Evolutionary conservation across 495 filamentous ascomycete species (phyloP).

Genomic region (Tuber indicum): DNA sequence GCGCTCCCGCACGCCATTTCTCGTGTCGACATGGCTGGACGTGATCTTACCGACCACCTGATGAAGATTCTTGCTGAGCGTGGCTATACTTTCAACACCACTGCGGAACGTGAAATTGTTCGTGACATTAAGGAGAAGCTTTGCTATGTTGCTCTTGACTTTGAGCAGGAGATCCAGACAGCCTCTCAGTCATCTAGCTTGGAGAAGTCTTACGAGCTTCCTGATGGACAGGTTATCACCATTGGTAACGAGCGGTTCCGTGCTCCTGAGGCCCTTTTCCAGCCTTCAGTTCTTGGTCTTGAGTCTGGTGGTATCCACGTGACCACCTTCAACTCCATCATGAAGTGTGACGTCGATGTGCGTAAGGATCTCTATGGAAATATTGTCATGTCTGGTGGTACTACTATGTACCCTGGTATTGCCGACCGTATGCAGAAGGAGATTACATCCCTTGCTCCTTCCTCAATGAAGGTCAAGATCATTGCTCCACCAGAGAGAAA

Average conservation of each 20-base stretch:
- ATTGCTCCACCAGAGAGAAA: conserved; percentile 95
- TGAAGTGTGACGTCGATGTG: conserved; percentile 93
- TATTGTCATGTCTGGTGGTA: conserved; percentile 93
- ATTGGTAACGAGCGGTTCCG: conserved; percentile 93
- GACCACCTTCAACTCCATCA: conserved; percentile 94
- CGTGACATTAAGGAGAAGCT: conserved; percentile 93
- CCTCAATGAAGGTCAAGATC: conserved; percentile 98
- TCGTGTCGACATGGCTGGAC: conserved; percentile 93
- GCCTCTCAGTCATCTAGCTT: conserved; percentile 93
- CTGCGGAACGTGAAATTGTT: conserved; percentile 96
- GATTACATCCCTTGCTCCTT: conserved; percentile 97
- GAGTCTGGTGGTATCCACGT: conserved; percentile 97
- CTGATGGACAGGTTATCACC: conserved; percentile 99
- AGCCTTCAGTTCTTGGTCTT: conserved; percentile 91
- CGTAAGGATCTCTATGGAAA: conserved; percentile 90
- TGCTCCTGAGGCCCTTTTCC: conserved; percentile 95
- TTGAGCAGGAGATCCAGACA: conserved; percentile 99
- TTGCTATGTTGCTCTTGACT: conserved; percentile 87
- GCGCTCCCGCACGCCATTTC: conserved; percentile 91
- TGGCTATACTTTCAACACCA: conserved; percentile 92
- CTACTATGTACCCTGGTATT: conserved; percentile 98
- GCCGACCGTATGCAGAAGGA: conserved; percentile 99
- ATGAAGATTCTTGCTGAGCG: conserved; percentile 86
- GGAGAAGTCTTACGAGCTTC: conserved; percentile 99
- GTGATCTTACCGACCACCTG: conserved; percentile 94